Evolutionary conservation across 2,329 filamentous ascomycete genomes (phyloP).

Genomic region (Elsinoe necatrix): DNA sequence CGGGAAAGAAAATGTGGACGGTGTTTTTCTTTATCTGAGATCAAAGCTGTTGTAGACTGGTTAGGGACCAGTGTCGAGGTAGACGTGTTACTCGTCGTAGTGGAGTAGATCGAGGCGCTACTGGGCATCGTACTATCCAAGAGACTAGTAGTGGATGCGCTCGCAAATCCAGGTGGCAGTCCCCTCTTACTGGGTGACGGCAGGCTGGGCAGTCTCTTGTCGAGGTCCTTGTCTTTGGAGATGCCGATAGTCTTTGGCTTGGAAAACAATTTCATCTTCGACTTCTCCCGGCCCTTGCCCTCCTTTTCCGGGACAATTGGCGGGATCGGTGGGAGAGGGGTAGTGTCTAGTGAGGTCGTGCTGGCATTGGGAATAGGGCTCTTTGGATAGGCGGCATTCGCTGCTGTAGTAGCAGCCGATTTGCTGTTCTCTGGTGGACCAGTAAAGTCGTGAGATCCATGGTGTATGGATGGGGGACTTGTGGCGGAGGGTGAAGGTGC

Average conservation of each 20-base stretch:
- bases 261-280: conserved; percentile 74
- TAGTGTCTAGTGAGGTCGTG: conserved; percentile 17
- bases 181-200: conserved; percentile 60
- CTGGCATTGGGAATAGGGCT: conserved; percentile 43
- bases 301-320: conserved; percentile 31
- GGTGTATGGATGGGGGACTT: conserved; percentile 20
- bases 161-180: conserved; percentile 54
- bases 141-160: conserved; percentile 61
- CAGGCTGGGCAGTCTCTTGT: conserved; percentile 54
- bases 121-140: conserved; percentile 49
- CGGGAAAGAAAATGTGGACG: conserved; percentile 72
- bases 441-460: background rate
- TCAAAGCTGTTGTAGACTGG: conserved; percentile 25
- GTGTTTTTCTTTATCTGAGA: conserved; percentile 53
- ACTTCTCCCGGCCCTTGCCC: conserved; percentile 59
- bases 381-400: conserved; percentile 64
- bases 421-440: conserved; percentile 38
- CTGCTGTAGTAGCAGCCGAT: conserved; percentile 60
- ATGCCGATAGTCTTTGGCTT: conserved; percentile 66
- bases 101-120: conserved; percentile 58
- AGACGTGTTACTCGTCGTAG: conserved; percentile 57
- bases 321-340: conserved; percentile 28
- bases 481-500: conserved; percentile 14
- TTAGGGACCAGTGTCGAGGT: conserved; percentile 64
- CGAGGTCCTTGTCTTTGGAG: conserved; percentile 56